phyloP scores from a whole-genome alignment of 352 stramenopile genomes.

The Blastocystis sp. region DNA sequence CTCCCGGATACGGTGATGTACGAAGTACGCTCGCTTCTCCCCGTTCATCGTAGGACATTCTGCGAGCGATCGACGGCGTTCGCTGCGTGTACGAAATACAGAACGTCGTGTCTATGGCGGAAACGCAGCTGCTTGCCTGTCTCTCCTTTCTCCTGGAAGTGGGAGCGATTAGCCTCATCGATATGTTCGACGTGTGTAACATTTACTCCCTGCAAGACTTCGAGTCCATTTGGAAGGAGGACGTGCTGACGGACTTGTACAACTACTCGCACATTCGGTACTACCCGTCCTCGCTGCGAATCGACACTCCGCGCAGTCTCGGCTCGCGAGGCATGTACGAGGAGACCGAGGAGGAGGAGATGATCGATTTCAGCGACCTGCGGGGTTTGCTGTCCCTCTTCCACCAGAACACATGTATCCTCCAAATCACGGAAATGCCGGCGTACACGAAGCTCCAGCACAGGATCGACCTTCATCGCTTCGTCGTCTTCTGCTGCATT shows the following conservation, averaged over 20 bases:
- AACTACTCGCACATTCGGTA: not conserved
- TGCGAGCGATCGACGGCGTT: conserved; percentile 38
- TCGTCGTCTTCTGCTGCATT: conserved; percentile 60
- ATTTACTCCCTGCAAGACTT: conserved; percentile 59
- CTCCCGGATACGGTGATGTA: conserved; percentile 67
- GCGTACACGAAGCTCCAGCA: not conserved
- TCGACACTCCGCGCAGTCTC: not conserved
- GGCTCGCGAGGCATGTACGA: not conserved
- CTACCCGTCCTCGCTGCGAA: not conserved
- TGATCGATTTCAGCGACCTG: conserved; percentile 4
- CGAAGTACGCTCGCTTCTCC: not conserved
- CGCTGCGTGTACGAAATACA: conserved; percentile 52
- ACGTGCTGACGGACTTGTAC: not conserved
- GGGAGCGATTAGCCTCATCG: conserved; percentile 32
- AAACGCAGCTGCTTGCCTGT: conserved; percentile 21
- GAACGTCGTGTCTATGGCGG: not conserved
- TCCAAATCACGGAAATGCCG: conserved; percentile 9
- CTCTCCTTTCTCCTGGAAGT: conserved; percentile 46
- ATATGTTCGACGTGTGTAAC: conserved; percentile 67
- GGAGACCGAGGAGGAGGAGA: not conserved
- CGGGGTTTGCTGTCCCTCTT: conserved; percentile 44
- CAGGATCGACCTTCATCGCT: conserved; percentile 29
- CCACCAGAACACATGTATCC: conserved; percentile 29
- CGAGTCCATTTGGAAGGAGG: conserved; percentile 35
- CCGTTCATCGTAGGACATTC: not conserved